Evolutionary conservation across 2,329 filamentous ascomycete species (phyloP), one percentile per base, ranked within the genome.

Genomic region (Dendryphion nanum): DNA sequence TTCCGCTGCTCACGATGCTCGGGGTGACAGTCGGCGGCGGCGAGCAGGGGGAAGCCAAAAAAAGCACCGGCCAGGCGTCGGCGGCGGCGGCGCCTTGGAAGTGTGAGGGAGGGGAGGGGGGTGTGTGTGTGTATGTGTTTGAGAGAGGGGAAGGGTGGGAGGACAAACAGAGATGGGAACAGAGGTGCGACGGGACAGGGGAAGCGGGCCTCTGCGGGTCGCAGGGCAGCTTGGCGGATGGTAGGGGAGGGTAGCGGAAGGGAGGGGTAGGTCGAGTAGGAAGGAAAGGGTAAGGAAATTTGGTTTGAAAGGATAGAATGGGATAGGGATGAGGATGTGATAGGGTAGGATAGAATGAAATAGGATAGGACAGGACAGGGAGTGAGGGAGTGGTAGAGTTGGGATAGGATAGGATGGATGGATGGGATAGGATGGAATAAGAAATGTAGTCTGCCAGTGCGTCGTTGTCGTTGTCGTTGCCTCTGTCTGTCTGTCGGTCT

Each of bases 351-450:
- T n/a, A n/a, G n/a, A n/a, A n/a, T n/a, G 51, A 47, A 53, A 57
- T 54, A 58, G 52, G 57, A 51, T 48, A 47, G 51, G 45, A 46
- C 34, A 44, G 43, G 46, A 40, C 37, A 43, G 34, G 23, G 24
- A 30, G 35, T 18, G 28, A n/a, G 23, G n/a, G 23, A 8, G 10
- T 26, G 23, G 23, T n/a, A 26, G 10, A 26, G 23, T 26, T 10
- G 23, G 23, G 10, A 26, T 26, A 8, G n/a, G 23, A 50, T 47
- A 53, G 55, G 51, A 58, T 57, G 56, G 57, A 57, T 46, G 55
- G 57, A 64, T 64, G 63, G 60, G 57, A 48, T 43, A 26, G 57
- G 54, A n/a, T n/a, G n/a, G n/a, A n/a, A n/a, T n/a, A n/a, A n/a
- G n/a, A n/a, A n/a, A n/a, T n/a, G n/a, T n/a, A n/a, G n/a, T n/a